phyloP scores from a whole-genome alignment of 306 rosid genomes.

The Luffa acutangula region DNA sequence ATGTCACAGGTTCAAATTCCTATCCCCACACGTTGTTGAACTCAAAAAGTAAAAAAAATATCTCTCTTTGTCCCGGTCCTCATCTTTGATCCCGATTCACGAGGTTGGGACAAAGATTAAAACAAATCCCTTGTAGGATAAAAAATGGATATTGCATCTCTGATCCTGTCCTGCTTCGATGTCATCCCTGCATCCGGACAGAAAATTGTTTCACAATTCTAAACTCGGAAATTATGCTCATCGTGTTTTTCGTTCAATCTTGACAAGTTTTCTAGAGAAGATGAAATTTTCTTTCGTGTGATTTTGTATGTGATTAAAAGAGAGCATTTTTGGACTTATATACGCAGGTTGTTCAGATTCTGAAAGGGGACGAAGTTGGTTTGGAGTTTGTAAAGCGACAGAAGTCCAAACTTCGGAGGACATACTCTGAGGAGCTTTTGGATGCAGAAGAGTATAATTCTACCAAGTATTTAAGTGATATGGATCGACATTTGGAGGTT shows the following conservation, averaged over 20 bases:
- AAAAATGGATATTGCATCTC: background rate
- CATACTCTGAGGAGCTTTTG: slow-evolving; percentile 64
- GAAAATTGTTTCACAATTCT: background rate
- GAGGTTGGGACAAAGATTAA: background rate
- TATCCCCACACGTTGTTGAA: too few relatives aligned
- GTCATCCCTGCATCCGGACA: background rate
- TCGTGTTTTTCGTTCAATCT: background rate
- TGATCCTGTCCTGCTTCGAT: background rate
- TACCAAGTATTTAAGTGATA: slow-evolving; percentile 46
- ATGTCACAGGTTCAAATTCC: too few relatives aligned
- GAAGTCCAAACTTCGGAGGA: slow-evolving; percentile 46
- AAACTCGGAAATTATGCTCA: background rate
- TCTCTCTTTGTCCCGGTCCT: background rate
- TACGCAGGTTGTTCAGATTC: slow-evolving; percentile 45
- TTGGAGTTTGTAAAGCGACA: slow-evolving; percentile 27
- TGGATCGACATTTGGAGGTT: slow-evolving; percentile 40
- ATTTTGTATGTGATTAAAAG: background rate
- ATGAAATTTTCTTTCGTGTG: background rate
- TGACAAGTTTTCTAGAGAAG: background rate
- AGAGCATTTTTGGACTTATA: background rate
- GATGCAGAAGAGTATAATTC: slow-evolving; percentile 90
- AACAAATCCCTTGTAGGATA: background rate
- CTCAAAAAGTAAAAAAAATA: background rate
- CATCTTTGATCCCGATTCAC: background rate
- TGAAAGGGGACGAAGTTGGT: slow-evolving; percentile 43